A percentile compares a stretch with the other conserved stretches of the same genome.
phyloP scores from a whole-genome alignment of 2,329 filamentous ascomycete species.

The Colletotrichum tanaceti region DNA sequence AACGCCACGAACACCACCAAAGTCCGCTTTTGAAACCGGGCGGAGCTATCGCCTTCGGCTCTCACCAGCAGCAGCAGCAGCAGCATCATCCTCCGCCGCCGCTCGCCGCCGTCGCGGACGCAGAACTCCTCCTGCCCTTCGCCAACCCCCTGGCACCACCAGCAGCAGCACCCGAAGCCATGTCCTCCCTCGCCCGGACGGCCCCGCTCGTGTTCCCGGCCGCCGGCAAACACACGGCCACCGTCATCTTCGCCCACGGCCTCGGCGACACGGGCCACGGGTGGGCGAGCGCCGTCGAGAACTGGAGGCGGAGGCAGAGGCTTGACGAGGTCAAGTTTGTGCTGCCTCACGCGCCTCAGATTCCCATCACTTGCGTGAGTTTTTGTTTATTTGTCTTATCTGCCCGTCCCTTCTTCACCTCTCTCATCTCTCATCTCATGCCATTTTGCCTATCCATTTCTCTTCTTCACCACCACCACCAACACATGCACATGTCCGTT shows the following conservation, averaged over 20 bases:
- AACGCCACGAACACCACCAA: not conserved
- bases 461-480: not conserved
- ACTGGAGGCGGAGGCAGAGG: slow-evolving; percentile 82
- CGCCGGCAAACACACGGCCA: slow-evolving; percentile 86
- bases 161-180: slow-evolving; percentile 1
- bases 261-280: slow-evolving; percentile 85
- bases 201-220: slow-evolving; percentile 80
- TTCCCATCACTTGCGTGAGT: slow-evolving; percentile 85
- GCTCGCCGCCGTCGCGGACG: slow-evolving; percentile 17
- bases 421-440: not conserved
- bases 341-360: slow-evolving; percentile 88
- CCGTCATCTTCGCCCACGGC: slow-evolving; percentile 93
- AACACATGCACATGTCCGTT: not conserved
- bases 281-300: slow-evolving; percentile 86
- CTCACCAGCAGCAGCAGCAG: not conserved
- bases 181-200: slow-evolving; percentile 39
- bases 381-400: too few relatives aligned
- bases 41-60: not conserved
- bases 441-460: not conserved
- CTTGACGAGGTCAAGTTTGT: slow-evolving; percentile 94
- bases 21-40: slow-evolving; percentile 2
- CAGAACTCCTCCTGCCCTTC: not conserved
- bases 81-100: too few relatives aligned
- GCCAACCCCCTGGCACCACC: not conserved
- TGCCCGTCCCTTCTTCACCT: not conserved